Base-by-base conservation (phyloP, 2,329 filamentous ascomycete genomes). In the Paraphaeosphaeria sporulosa region DNA sequence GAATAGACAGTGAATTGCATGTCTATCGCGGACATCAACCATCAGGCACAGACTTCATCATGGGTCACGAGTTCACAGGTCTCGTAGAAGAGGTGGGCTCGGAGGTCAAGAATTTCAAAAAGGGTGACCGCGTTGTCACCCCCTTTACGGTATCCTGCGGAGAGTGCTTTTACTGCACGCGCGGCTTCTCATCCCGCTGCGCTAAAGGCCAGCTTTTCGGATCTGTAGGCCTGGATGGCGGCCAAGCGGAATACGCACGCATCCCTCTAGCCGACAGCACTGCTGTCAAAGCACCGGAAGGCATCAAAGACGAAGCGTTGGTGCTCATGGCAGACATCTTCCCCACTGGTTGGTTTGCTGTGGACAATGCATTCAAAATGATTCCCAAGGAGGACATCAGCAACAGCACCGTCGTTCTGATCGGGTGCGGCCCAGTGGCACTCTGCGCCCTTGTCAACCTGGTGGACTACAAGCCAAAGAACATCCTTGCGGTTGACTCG, bases 241-340 rank as follows among this genome's bases (percentile, higher is more conserved):
- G 85, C 8, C 92, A 96, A 76, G 92, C 93, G 34, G 89, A 95
- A 78, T 96, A 89, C 73, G 90, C 85, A 61, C 69, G 78, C 6
- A 86, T 96, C 15, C 94, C 94, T 0, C 81, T 90, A 57, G 93
- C 93, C 12, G 93, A 96, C 71, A 87, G 88, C 38, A 96, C 92
- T 0, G 86, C 90, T n/a, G 85, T 93, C 72, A 90, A 89, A 70
- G 89, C 92, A 0, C 90, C 91, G 0, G 78, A 86, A 1, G 86
- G 85, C 9, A 90, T 96, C 59, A 86, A 89, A 21, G 89, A 94
- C 67, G 86, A 90, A 64, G 88, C 88, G 38, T 83, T 96, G 51
- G 88, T 96, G 7, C 84, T 97, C 27, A 96, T 97, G 93, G 93
- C 92, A 17, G 93, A 97, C 73, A 96, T 97, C 70, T 96, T 95